phyloP scores from a whole-genome alignment of 148 eudicot species.

The Diospyros kaki region DNA sequence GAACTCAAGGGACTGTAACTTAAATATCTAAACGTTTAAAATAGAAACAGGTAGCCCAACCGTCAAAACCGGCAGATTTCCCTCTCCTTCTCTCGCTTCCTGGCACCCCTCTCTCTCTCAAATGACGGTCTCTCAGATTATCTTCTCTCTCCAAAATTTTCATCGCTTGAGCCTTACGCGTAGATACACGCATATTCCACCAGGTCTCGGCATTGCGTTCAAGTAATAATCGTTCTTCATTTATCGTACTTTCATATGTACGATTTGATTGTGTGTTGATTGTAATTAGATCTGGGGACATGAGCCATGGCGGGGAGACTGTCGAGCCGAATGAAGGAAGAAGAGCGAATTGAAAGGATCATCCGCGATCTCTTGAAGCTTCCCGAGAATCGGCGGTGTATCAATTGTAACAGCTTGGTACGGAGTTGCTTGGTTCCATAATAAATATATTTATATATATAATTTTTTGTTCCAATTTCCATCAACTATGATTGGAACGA shows the following conservation, averaged over 20 bases:
- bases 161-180: background rate
- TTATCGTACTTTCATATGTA: too few species aligned
- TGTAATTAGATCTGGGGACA: background rate
- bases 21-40: too few species aligned
- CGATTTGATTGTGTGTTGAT: background rate
- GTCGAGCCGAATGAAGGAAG: conserved; percentile 45
- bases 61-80: background rate
- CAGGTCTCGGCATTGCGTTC: background rate
- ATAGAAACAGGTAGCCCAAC: background rate
- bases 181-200: background rate
- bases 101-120: background rate
- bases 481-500: too few species aligned
- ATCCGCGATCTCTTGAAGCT: conserved; percentile 69
- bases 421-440: background rate
- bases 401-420: conserved; percentile 88
- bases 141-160: background rate
- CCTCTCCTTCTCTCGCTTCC: background rate
- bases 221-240: background rate
- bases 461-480: too few species aligned
- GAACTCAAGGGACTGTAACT: too few species aligned
- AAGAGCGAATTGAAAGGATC: conserved; percentile 55
- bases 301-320: conserved; percentile 16
- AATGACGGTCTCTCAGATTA: background rate
- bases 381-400: conserved; percentile 69
- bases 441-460: too few species aligned